Base-by-base conservation (phyloP, 768 basidiomycete species). In the Podaxis rugospora region DNA sequence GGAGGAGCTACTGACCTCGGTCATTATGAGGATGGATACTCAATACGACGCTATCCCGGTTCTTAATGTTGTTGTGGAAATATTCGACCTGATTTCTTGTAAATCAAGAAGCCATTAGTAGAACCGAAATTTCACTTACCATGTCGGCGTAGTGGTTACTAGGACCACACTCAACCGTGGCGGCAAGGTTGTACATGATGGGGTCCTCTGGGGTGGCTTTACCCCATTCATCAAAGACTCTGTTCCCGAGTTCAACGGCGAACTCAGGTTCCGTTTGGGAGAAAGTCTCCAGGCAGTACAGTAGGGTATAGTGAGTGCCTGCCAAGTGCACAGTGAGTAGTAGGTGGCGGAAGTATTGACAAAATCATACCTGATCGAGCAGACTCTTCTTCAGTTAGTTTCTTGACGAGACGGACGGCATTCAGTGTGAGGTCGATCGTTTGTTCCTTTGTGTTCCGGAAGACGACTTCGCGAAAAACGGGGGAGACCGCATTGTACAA, bases 401-500 rank as follows among this genome's bases (percentile, higher is more conserved):
- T 81, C 62, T 89, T 84, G 61, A 96, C 80, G 62, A 98, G 76
- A 72, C 88, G 86, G 25, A 96, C 95, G 76, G 98, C 95, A 58
- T 81, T 82, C 35, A 84, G 81, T 13, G 96, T 95, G 37, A 98
- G 88, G 59, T 86, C 86, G 64, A 98, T 79, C 2, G 96, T 98
- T 74, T 96, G 85, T 66, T 92, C 88, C 74, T 93, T 88, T 16
- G 93, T 84, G 72, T 96, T 94, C 66, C 86, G 86, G 80, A 98
- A 99, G 28, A 98, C 96, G 66, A 98, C 90, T 56, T 88, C 79
- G 57, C 96, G 88, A 82, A 98, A 98, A 54, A 86, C 82, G 32
- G 92, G 88, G 10, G 87, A 93, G 14, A 93, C 95, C n/a, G 96
- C 96, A 70, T 98, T 99, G 76, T 99, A 99, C 91, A 98, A 93